phyloP scores from a whole-genome alignment of 306 rosid species.

The Malus fusca region DNA sequence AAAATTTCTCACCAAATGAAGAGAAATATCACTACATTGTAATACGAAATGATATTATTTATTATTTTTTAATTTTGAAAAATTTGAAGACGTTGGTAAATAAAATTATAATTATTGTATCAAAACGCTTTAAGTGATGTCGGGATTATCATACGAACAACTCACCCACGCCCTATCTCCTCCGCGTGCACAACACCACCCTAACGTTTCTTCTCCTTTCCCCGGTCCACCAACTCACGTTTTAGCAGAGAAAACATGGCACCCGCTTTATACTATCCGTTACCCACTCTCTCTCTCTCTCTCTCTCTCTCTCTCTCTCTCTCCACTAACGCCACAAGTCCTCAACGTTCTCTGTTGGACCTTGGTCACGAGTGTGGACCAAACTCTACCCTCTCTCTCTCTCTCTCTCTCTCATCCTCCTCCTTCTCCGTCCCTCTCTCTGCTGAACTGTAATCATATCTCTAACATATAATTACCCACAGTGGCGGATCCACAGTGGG shows the following conservation, averaged over 20 bases:
- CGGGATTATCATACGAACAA: background rate
- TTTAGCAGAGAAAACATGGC: background rate
- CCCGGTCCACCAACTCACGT: background rate
- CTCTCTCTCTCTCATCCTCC: background rate
- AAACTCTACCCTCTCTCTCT: background rate
- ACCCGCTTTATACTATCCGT: constrained; percentile 7
- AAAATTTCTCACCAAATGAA: accelerated
- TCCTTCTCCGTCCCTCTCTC: background rate
- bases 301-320: background rate
- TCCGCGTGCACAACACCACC: constrained; percentile 6
- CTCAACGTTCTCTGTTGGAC: background rate
- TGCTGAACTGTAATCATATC: background rate
- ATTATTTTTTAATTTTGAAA: too few relatives aligned
- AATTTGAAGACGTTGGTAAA: background rate
- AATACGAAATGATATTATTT: too few relatives aligned
- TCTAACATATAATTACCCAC: background rate
- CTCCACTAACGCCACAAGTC: background rate
- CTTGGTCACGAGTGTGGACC: background rate
- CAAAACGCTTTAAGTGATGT: background rate
- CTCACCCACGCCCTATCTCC: background rate
- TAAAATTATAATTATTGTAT: background rate
- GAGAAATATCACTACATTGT: background rate
- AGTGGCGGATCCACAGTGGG: too few relatives aligned
- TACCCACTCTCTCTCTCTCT: background rate
- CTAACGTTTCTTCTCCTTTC: background rate